Base-by-base conservation (phyloP, 2,329 filamentous ascomycete species). In the Monosporascus sp. region DNA sequence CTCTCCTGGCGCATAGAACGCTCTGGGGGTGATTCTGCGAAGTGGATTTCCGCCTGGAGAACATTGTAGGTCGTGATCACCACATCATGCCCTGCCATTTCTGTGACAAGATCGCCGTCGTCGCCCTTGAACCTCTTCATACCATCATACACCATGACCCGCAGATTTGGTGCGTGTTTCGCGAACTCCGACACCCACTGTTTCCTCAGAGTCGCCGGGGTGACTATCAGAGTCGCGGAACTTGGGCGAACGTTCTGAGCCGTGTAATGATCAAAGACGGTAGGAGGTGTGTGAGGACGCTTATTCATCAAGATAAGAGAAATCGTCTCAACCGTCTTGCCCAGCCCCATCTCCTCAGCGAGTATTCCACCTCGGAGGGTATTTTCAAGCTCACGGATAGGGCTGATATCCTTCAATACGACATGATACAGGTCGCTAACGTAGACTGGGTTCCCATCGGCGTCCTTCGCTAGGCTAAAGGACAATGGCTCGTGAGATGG, bases 301-400 rank as follows among this genome's bases (percentile, higher is more conserved):
- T 67, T 74, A 64, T 93, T 83, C 24, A 87, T 72, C 7, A 82
- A 74, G n/a, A 91, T 81, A 11, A 93, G 74, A 4, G 85, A 79
- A 45, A 91, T 82, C 2, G 89, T 76, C 70, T 93, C 89, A 3
- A 92, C 75, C 0, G 89, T 93, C 67, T 93, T 93, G 1, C 89
- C 89, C 1, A 93, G 73, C 0, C 89, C 89, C 89, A 93, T 93
- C 67, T 93, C 89, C 64, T 93, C 89, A 0, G 87, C 84, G 5
- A 93, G 72, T 48, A 90, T 85, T 0, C 88, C 88, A 14, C 83
- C 82, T 46, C 70, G 77, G 11, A 82, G 54, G 0, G 61, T 58
- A n/a, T 66, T 64, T 50, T 80, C 71, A 22, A 67, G 54, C 45
- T 72, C 65, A 36, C 68, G 66, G 51, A 82, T 83, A 3, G 70